Evolutionary conservation across 331 rosid genomes (phyloP), one percentile per base, ranked within the genome.

Genomic region (Quercus lobata): DNA sequence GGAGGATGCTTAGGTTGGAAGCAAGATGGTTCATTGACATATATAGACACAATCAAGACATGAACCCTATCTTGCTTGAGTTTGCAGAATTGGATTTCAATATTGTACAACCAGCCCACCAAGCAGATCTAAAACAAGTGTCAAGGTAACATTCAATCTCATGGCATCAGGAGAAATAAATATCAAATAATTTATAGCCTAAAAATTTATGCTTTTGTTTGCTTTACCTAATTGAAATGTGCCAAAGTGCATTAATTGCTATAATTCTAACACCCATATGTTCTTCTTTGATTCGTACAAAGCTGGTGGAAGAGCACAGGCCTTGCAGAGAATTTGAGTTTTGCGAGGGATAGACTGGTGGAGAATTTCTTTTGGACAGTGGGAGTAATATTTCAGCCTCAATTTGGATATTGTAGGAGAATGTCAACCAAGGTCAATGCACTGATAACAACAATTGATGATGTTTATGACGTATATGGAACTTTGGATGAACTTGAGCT

Each of bases 1-100:
- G 80, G 84, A 70, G 72, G 37, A 22, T 83, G 77, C 81, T 15
- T 34, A 79, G 83, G 53, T 19, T 70, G 77, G 83, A 83, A 34
- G 55, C 78, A 0, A 80, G 65, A 62, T 83, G 83, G 83, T 75
- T 57, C 21, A 78, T 83, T 46, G 73, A 83, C 21, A 18, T n/a
- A 14, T 83, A 83, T 41, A 16, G 35, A 3, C 29, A 21, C 8
- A 65, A 5, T 4, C 72, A 37, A 21, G 69, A 57, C 52, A 55
- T n/a, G 63, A 72, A 72, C 44, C 55, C 55, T 17, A 6, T 41
- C 53, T 34, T 83, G 53, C 82, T 77, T 53, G 34, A 77, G 18
- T 27, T 82, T 18, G 79, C 79, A 62, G 49, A 63, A 66, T 77
- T 77, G 74, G 80, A 77, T 30, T 77, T 77, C 55, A 77, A 65